Base-by-base conservation (phyloP, 2,329 filamentous ascomycete species). In the Ploettnerulaceae sp. region DNA sequence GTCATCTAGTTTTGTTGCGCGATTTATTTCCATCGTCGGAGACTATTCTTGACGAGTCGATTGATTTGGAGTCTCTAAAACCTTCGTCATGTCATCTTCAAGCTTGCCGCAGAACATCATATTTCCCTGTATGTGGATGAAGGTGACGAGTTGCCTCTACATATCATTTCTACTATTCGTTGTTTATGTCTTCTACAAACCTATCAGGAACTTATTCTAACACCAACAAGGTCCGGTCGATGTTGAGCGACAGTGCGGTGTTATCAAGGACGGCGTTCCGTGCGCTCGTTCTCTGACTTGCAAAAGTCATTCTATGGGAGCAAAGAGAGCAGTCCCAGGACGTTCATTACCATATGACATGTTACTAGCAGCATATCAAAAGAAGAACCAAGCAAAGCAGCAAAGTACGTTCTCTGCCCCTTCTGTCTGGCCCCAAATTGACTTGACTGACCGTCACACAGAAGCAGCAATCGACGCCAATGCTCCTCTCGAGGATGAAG, bases 321-420 rank as follows among this genome's bases (percentile, higher is more conserved):
- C 90, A 4, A 96, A 96, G 68, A 77, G 90, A 57, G 85, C 86
- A 1, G 90, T 96, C 3, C 85, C 88, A 4, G 90, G 90, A 1
- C 77, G 90, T 51, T 93, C 86, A 34, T 69, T 95, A 49, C 90
- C 90, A 1, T 96, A 96, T 62, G 89, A 95, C 66, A 93, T 95
- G 84, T 72, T 96, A 29, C 75, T 96, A 28, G 82, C 86, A 11
- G 84, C 85, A 6, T 93, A 93, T 61, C 87, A 93, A 66, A 96
- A 97, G 76, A 97, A 96, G 74, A 98, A 98, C 61, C 93, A 97
- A 67, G 93, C 93, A 17, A 95, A 95, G 63, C 88, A 95, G 70
- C 93, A 97, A 67, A 95, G 88, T 90, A 74, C 69, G 84, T 76
- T 25, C 21, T 24, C 43, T 41, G 44, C 21, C 28, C 9, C 22